These are phyloP conservation scores for Exophiala viscosa DNA, from an alignment of 2,329 filamentous ascomycete species.

Conservation along the genomic window DNA sequence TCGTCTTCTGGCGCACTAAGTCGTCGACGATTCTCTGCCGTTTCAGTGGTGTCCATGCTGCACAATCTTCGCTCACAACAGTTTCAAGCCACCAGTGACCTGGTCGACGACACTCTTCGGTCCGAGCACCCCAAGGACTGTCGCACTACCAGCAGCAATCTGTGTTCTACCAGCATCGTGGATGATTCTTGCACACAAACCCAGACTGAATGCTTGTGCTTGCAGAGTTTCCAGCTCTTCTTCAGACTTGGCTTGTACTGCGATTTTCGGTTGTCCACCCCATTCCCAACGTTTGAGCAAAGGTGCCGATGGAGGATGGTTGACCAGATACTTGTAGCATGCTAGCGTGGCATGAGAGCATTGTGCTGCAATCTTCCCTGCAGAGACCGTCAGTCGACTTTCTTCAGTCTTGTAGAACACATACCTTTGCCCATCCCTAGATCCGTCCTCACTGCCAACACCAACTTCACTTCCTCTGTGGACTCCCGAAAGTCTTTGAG, in stretches of 20 bases:
- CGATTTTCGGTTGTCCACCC: constrained; percentile 86
- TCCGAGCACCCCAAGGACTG: constrained; percentile 78
- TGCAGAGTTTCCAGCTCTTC: constrained; percentile 73
- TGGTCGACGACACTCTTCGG: constrained; percentile 83
- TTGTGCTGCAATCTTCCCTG: constrained; percentile 96
- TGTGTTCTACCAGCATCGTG: constrained; percentile 95
- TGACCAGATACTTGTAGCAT: constrained; percentile 82
- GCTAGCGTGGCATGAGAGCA: constrained; percentile 94
- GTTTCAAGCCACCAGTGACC: constrained; percentile 79
- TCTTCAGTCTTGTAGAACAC: not conserved
- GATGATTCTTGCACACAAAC: constrained; percentile 83
- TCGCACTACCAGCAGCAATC: constrained; percentile 88
- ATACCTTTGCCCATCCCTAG: constrained; percentile 95
- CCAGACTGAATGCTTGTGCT: constrained; percentile 75
- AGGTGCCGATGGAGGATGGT: constrained; percentile 50
- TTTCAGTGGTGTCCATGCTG: no score
- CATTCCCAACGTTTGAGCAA: constrained; percentile 82
- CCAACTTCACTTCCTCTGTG: constrained; percentile 85
- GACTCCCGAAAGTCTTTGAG: constrained; percentile 50
- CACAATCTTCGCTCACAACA: constrained; percentile 56
- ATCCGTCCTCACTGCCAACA: constrained; percentile 88
- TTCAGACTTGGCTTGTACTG: constrained; percentile 81
- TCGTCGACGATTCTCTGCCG: no score
- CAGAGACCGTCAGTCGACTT: not conserved
- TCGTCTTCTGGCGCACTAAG: no score